Conservation (phyloP, 164 flowering plant genomes). For the Nymphaea thermarum region DNA sequence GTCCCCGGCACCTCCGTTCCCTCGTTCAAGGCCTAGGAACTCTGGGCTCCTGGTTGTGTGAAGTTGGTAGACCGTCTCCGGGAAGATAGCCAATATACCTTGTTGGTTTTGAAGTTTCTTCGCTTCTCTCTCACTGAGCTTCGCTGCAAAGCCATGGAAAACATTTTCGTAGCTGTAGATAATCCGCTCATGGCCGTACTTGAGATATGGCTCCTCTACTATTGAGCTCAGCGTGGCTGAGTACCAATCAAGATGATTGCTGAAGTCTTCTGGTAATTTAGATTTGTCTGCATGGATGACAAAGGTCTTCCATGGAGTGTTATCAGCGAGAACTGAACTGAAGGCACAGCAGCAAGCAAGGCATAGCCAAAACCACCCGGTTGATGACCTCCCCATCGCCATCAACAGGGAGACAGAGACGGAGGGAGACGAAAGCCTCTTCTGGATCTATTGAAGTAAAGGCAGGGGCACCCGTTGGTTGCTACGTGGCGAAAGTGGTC, state of each 20-base stretch:
- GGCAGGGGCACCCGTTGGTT: too few species aligned
- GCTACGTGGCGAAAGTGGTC: too few species aligned
- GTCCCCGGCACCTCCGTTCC: constrained; percentile 15
- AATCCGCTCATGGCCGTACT: constrained; percentile 22
- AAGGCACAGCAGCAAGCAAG: not conserved
- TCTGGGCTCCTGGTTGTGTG: constrained; percentile 87
- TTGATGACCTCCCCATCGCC: not conserved
- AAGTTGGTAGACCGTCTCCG: constrained; percentile 45
- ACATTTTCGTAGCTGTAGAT: constrained; percentile 59
- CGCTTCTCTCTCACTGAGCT: constrained; percentile 45
- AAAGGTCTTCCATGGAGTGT: constrained; percentile 23
- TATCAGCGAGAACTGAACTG: not conserved
- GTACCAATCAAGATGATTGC: constrained; percentile 60
- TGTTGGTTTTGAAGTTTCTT: constrained; percentile 25
- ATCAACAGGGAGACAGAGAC: not conserved
- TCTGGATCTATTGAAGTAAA: too few species aligned
- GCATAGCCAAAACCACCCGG: not conserved
- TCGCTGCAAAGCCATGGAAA: constrained; percentile 74
- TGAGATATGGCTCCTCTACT: not conserved
- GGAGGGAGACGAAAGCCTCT: not conserved
- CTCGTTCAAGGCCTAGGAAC: constrained; percentile 54
- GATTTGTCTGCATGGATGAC: constrained; percentile 61
- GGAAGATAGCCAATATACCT: constrained; percentile 50
- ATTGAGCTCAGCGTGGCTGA: constrained; percentile 31
- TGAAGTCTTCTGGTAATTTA: constrained; percentile 38